These are phyloP conservation scores for Monosporascus sp. DNA, from an alignment of 2,329 filamentous ascomycete species.

Conservation along the genomic window DNA sequence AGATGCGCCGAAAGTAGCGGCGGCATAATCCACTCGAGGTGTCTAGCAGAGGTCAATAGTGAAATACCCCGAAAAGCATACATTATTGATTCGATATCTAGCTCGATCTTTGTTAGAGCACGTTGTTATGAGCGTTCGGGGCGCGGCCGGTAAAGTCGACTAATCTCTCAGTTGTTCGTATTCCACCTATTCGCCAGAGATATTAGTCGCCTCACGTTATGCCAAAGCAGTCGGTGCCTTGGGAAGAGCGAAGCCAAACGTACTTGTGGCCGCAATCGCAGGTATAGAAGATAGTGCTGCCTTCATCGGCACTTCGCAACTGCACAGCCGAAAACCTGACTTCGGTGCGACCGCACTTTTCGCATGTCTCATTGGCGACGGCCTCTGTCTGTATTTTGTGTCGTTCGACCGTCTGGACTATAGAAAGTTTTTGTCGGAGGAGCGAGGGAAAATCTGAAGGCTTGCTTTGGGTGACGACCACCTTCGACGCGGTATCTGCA, in stretches of 20 bases:
- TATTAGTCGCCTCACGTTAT: constrained; percentile 2
- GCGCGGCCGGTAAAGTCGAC: too few species aligned
- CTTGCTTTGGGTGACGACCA: constrained; percentile 78
- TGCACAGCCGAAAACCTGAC: constrained; percentile 84
- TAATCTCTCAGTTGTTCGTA: constrained; percentile 42
- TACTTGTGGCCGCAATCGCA: constrained; percentile 86
- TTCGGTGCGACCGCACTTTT: constrained; percentile 74
- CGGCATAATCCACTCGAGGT: constrained; percentile 14
- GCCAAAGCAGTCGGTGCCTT: constrained; percentile 2
- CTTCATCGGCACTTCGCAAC: constrained; percentile 89
- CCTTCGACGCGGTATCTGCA: constrained; percentile 68
- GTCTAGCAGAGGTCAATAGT: constrained; percentile 13
- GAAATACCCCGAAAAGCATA: constrained; percentile 16
- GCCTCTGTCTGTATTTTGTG: constrained; percentile 73
- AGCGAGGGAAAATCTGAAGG: constrained; percentile 84
- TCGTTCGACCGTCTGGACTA: constrained; percentile 73
- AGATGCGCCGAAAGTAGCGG: constrained; percentile 42
- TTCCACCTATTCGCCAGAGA: constrained; percentile 30
- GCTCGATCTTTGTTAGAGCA: background rate
- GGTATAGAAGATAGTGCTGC: constrained; percentile 83
- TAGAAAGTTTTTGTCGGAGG: constrained; percentile 83
- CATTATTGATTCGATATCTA: constrained; percentile 9
- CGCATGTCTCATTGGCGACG: constrained; percentile 61
- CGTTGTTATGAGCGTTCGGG: constrained; percentile 2
- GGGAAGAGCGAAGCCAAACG: constrained; percentile 23